Percentiles rank a stretch among this genome's conserved stretches.
phyloP scores from a whole-genome alignment of 768 basidiomycete species.

The Pleurotus salmoneostramineus region DNA sequence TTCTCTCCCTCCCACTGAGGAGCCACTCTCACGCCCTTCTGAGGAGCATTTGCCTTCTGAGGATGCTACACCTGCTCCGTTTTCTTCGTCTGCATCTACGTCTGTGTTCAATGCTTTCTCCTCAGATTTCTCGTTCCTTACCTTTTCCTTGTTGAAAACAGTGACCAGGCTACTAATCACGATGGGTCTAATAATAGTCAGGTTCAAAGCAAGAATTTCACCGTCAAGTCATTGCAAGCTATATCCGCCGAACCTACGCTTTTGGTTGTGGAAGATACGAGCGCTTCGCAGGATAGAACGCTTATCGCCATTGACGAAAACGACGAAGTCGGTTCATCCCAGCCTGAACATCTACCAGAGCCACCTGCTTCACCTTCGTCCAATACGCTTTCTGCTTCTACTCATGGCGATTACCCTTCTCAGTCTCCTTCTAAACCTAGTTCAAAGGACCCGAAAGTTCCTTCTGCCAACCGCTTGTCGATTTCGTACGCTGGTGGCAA shows the following conservation, averaged over 20 bases:
- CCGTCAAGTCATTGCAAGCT: slow-evolving; percentile 33
- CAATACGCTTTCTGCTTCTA: slow-evolving; percentile 42
- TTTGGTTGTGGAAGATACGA: slow-evolving; percentile 32
- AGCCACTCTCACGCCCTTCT: slow-evolving; percentile 6
- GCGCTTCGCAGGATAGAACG: slow-evolving; percentile 18
- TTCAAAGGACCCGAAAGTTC: slow-evolving; percentile 38
- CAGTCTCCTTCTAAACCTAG: slow-evolving; percentile 28
- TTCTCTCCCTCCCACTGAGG: slow-evolving; percentile 13
- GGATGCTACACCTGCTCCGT: slow-evolving; percentile 21
- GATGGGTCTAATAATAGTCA: slow-evolving; percentile 42
- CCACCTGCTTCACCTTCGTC: slow-evolving; percentile 56
- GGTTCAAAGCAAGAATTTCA: slow-evolving; percentile 22
- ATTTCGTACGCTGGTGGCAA: slow-evolving; percentile 93
- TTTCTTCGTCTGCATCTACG: slow-evolving; percentile 31
- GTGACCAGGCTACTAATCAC: slow-evolving; percentile 43
- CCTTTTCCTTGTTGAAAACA: slow-evolving; percentile 33
- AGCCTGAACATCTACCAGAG: slow-evolving; percentile 50
- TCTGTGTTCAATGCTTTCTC: slow-evolving; percentile 47
- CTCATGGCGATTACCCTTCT: slow-evolving; percentile 44
- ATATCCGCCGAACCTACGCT: slow-evolving; percentile 52
- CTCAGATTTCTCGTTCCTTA: slow-evolving; percentile 33
- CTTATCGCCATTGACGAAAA: slow-evolving; percentile 19
- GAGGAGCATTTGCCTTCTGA: slow-evolving; percentile 22
- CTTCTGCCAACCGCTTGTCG: slow-evolving; percentile 84
- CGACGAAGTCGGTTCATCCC: slow-evolving; percentile 15